These are phyloP conservation scores for Trichoderma simmonsii DNA, from an alignment of 2,329 filamentous ascomycete genomes.

Conservation along the genomic window DNA sequence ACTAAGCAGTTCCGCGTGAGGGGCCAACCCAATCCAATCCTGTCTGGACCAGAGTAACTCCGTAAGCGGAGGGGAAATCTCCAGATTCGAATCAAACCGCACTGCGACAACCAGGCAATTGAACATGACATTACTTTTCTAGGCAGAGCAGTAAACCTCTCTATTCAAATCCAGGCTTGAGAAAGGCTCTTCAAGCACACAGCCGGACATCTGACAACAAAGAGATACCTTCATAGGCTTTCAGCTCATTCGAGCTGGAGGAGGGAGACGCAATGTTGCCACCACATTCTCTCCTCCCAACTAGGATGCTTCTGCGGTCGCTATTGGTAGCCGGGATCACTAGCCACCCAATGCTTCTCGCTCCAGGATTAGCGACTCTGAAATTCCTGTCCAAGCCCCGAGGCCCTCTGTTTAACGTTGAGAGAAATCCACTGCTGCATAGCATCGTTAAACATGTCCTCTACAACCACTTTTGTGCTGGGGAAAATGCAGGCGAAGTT, in stretches of 20 bases:
- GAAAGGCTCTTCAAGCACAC: not conserved
- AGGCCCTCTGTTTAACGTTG: not conserved
- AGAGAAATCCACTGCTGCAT: not conserved
- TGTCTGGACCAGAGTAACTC: not conserved
- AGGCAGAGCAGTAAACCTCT: not conserved
- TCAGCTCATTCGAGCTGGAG: not conserved
- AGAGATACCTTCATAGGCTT: not conserved
- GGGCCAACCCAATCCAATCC: not conserved
- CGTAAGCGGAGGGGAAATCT: not conserved
- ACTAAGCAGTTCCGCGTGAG: not conserved
- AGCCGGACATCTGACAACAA: not conserved
- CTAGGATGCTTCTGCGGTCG: not conserved
- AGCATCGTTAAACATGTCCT: constrained; percentile 42
- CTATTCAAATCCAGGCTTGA: not conserved
- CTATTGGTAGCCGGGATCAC: not conserved
- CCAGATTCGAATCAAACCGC: not conserved
- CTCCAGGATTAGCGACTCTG: not conserved
- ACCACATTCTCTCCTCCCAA: constrained; percentile 9
- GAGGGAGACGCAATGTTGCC: not conserved
- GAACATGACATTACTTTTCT: not conserved
- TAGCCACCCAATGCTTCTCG: constrained; percentile 1
- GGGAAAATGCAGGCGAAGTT: constrained; percentile 47
- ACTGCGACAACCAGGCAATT: not conserved
- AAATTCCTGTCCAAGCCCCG: not conserved
- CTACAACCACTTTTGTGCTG: constrained; percentile 56